A percentile compares a stretch with the other conserved stretches of the same genome.
Conservation (phyloP, 257 asterid species). For the Solanum piurae region DNA sequence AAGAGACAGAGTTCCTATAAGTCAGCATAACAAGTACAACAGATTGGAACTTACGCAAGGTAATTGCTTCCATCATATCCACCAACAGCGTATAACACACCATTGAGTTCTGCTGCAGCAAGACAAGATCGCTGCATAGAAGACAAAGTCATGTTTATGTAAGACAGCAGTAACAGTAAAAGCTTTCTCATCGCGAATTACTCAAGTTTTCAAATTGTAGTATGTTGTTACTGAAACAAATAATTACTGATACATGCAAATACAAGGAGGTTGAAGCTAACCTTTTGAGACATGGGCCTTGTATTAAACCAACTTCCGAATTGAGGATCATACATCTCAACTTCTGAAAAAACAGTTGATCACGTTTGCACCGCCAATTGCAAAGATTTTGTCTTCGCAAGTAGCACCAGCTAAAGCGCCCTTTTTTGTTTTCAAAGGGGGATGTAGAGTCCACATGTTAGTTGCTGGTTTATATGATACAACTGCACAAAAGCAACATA, state of each 20-base stretch:
- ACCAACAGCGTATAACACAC: constrained; percentile 71
- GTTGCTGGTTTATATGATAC: constrained; percentile 51
- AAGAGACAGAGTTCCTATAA: not conserved
- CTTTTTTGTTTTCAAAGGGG: constrained; percentile 45
- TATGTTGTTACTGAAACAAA: not conserved
- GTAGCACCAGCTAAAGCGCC: constrained; percentile 72
- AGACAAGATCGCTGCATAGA: constrained; percentile 57
- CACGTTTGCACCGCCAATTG: constrained; percentile 71
- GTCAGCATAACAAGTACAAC: not conserved
- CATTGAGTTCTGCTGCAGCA: constrained; percentile 74
- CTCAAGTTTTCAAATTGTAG: not conserved
- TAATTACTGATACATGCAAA: not conserved
- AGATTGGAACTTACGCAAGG: constrained; percentile 42
- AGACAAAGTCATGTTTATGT: not conserved
- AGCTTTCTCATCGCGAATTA: not conserved
- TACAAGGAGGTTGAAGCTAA: constrained; percentile 3
- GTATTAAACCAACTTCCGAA: constrained; percentile 67
- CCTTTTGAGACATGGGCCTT: constrained; percentile 78
- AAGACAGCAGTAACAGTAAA: not conserved
- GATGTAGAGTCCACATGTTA: constrained; percentile 46
- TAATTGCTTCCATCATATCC: constrained; percentile 59
- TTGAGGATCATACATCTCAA: constrained; percentile 67
- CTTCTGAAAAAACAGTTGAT: constrained; percentile 43
- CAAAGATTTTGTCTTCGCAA: constrained; percentile 43
- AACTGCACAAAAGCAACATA: constrained; percentile 33